Base-by-base conservation (phyloP, 805 yeast genomes). In the Wickerhamiella occidentalis region DNA sequence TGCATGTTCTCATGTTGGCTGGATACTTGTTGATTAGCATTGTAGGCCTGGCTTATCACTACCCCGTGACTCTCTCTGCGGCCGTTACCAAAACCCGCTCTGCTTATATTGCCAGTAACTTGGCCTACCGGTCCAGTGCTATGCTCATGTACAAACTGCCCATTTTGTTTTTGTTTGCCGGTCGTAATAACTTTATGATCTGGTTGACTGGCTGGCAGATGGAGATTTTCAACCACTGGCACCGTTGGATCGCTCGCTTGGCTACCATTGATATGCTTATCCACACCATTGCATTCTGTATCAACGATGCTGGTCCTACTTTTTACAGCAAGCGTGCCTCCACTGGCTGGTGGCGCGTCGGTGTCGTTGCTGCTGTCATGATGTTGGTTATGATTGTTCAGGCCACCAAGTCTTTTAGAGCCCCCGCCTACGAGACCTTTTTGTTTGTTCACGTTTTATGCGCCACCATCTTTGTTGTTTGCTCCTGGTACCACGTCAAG, bases 171-270 rank as follows among this genome's bases (percentile, higher is more conserved):
- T 61, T 78, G 48, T 77, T 78, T 58, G 77, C 81, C 11, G 80
- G 82, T 22, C 69, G 88, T 60, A 83, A 83, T 61, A 83, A 80
- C 59, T 74, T 83, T 28, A 68, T 82, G 59, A 71, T 74, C 53
- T 69, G 68, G 61, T 49, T 80, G 5, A 73, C 85, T 2, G 85
- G 86, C 3, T 70, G 81, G 66, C 62, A 76, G 0, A 77, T 73
- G 55, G 63, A 78, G 8, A 69, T 79, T 3, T 81, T 82, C 65
- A 68, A 75, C 54, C 65, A 68, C 38, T 74, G 74, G 58, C 94
- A 84, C 64, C 54, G 56, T 19, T 77, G 80, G 70, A 54, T 75
- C 9, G 70, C 77, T 1, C 66, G 82, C 63, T 17, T 48, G 69
- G 2, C 29, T 7, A 17, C 33, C 13, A 18, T 45, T 12, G 62